These are phyloP conservation scores for Aspergillus flavus DNA, from an alignment of 2,329 filamentous ascomycete species.

Conservation along the genomic window DNA sequence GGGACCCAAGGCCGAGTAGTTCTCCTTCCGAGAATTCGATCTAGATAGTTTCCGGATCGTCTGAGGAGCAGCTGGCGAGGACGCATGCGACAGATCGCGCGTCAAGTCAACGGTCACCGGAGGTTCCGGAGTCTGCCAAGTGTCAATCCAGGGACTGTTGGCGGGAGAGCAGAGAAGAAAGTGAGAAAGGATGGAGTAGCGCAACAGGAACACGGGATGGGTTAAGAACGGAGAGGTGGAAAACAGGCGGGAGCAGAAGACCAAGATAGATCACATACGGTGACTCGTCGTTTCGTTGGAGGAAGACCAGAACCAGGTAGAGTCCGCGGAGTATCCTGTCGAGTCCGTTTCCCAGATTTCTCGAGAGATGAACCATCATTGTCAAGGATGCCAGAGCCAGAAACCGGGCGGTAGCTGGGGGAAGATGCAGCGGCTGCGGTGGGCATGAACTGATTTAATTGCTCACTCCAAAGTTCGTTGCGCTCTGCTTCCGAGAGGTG, in stretches of 20 bases:
- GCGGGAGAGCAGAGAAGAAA: constrained; percentile 26
- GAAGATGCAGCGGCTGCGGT: constrained; percentile 22
- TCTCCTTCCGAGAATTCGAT: constrained; percentile 32
- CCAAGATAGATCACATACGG: constrained; percentile 48
- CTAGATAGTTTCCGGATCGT: constrained; percentile 26
- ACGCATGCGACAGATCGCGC: constrained; percentile 34
- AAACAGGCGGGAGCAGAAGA: constrained; percentile 38
- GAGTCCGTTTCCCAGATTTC: constrained; percentile 45
- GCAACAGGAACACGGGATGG: constrained; percentile 28
- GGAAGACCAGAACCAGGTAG: constrained; percentile 42
- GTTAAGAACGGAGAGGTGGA: constrained; percentile 24
- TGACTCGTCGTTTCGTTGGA: constrained; percentile 48
- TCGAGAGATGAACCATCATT: constrained; percentile 27
- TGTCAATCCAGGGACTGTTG: constrained; percentile 44
- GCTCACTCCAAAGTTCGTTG: constrained; percentile 44
- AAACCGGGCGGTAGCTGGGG: constrained; percentile 23
- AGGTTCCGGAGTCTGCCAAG: constrained; percentile 45
- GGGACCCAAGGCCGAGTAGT: constrained; percentile 26
- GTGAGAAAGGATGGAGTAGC: constrained; percentile 22
- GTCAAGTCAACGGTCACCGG: constrained; percentile 35
- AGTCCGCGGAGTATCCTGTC: constrained; percentile 45
- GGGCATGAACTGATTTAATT: constrained; percentile 43
- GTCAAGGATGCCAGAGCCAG: constrained; percentile 23
- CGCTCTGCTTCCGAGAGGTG: constrained; percentile 45
- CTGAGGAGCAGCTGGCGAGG: constrained; percentile 30